A percentile compares a stretch with the other conserved stretches of the same genome.
Conservation (phyloP, 1,139 yeast genomes). For the Yamadazyma mexicana region DNA sequence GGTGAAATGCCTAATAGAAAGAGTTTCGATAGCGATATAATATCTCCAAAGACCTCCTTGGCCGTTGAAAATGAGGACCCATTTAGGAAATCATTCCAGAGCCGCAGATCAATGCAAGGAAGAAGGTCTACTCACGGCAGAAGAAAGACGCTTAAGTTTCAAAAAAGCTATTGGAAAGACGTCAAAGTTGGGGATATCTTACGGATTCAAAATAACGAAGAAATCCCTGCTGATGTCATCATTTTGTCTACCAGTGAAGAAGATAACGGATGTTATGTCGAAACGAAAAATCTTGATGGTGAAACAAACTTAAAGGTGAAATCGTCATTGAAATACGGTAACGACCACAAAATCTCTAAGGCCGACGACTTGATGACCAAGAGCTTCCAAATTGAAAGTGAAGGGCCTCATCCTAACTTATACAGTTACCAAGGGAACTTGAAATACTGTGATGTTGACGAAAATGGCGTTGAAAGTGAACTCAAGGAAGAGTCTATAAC, state of each 20-base stretch:
- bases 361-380: constrained; percentile 46
- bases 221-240: constrained; percentile 57
- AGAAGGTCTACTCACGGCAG: constrained; percentile 1
- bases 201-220: constrained; percentile 54
- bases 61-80: constrained; percentile 18
- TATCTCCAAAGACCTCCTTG: constrained; percentile 19
- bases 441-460: constrained; percentile 28
- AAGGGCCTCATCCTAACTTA: constrained; percentile 56
- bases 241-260: constrained; percentile 53
- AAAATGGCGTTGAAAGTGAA: constrained; percentile 10
- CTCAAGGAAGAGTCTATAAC: constrained; percentile 42
- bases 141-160: constrained; percentile 27
- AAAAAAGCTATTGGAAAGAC: constrained; percentile 50
- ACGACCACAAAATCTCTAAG: constrained; percentile 30
- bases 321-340: constrained; percentile 46
- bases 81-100: constrained; percentile 28
- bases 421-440: constrained; percentile 58
- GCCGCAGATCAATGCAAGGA: constrained; percentile 11
- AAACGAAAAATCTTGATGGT: constrained; percentile 62
- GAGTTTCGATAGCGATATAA: constrained; percentile 35
- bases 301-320: constrained; percentile 61
- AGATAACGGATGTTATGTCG: constrained; percentile 56
- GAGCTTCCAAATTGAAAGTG: constrained; percentile 48
- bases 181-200: constrained; percentile 56
- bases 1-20: constrained; percentile 20